Conservation (phyloP, 169 alveolate genomes). For the Perkinsus olseni region DNA sequence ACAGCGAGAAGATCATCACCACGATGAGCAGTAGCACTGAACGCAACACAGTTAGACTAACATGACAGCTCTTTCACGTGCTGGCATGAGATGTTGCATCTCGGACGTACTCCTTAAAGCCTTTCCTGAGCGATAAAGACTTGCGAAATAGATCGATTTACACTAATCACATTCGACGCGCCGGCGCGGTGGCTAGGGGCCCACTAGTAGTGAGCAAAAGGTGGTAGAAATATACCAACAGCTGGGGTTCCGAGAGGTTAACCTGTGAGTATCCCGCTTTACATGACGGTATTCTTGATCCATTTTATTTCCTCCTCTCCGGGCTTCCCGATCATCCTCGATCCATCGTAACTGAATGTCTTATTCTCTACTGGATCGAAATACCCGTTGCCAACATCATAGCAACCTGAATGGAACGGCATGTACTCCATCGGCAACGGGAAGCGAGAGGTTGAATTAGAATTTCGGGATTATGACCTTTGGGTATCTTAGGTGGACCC, state of each 20-base stretch:
- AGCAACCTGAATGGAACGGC: conserved; percentile 18
- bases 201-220: neutral
- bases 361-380: conserved; percentile 33
- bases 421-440: too few relatives aligned
- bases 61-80: neutral
- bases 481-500: conserved; percentile 49
- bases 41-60: neutral
- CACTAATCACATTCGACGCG: too few relatives aligned
- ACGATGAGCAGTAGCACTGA: neutral
- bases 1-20: too few relatives aligned
- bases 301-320: conserved; percentile 29
- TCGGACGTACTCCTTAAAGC: too few relatives aligned
- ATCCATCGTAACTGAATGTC: conserved; percentile 27
- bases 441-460: neutral
- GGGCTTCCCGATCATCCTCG: conserved; percentile 16
- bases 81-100: too few relatives aligned
- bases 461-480: conserved; percentile 20
- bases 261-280: too few relatives aligned
- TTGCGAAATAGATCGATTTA: too few relatives aligned
- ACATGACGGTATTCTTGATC: conserved; percentile 31
- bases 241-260: too few relatives aligned
- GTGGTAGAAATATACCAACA: too few relatives aligned
- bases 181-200: too few relatives aligned
- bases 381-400: conserved; percentile 61
- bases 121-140: too few relatives aligned